Percentiles rank a stretch among this genome's conserved stretches.
These are phyloP conservation scores for Mucor indicus DNA, from an alignment of 371 early-diverging fungal species.

Conservation along the genomic window DNA sequence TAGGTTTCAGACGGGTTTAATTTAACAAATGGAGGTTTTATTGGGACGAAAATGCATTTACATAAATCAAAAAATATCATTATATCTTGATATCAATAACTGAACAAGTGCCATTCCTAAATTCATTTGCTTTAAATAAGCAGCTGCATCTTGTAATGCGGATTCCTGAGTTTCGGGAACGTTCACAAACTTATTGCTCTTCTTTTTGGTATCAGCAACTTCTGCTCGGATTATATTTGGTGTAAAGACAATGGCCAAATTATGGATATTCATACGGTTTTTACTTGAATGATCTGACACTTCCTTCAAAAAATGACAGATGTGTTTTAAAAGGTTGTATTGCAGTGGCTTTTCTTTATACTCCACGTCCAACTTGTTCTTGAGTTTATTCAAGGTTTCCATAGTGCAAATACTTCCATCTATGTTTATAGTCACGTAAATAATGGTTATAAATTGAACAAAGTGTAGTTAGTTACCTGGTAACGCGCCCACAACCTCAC, in stretches of 20 bases:
- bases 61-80: constrained; percentile 5
- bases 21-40: too few species aligned
- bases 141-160: constrained; percentile 22
- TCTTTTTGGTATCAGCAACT: constrained; percentile 24
- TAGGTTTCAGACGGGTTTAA: too few species aligned
- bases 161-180: constrained; percentile 20
- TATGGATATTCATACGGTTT: constrained; percentile 82
- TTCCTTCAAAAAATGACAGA: constrained; percentile 61
- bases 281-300: constrained; percentile 55
- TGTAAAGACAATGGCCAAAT: constrained; percentile 84
- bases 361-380: constrained; percentile 10
- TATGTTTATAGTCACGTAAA: not conserved
- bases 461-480: constrained; percentile 25
- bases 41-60: too few species aligned
- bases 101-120: constrained; percentile 29
- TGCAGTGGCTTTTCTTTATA: constrained; percentile 20
- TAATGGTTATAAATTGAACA: not conserved
- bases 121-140: constrained; percentile 32
- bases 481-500: constrained; percentile 29
- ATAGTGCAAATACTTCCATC: constrained; percentile 21
- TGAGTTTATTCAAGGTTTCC: constrained; percentile 17
- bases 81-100: constrained; percentile 14
- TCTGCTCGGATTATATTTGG: constrained; percentile 80
- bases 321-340: constrained; percentile 52
- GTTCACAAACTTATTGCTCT: constrained; percentile 1